Percentiles rank a stretch among this genome's conserved stretches.
Evolutionary conservation across 148 eudicot species (phyloP).

Genomic region (Hydrangea macrophylla): DNA sequence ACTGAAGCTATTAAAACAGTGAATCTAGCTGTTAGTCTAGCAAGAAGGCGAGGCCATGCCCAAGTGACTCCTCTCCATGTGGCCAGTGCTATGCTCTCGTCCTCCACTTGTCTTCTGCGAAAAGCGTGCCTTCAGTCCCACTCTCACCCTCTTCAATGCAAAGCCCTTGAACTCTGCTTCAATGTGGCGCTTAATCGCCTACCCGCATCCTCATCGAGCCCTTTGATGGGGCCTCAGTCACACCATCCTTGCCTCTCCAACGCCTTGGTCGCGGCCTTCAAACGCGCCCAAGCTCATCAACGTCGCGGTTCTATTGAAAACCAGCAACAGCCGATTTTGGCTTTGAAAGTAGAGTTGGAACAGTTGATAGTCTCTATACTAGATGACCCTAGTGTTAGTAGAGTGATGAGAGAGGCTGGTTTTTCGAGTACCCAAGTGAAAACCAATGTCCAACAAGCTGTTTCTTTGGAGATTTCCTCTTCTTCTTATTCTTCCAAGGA

Average conservation of each 20-base stretch:
- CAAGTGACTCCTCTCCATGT: constrained; percentile 93
- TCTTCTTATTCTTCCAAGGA: constrained; percentile 24
- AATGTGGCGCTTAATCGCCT: constrained; percentile 43
- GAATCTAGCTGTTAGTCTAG: constrained; percentile 74
- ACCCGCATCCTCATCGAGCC: constrained; percentile 47
- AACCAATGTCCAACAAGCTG: constrained; percentile 60
- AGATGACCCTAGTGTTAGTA: constrained; percentile 94
- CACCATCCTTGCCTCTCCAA: constrained; percentile 53
- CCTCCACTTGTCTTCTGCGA: constrained; percentile 55
- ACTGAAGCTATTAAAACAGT: constrained; percentile 60
- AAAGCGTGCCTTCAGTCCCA: constrained; percentile 53
- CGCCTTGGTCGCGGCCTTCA: constrained; percentile 67
- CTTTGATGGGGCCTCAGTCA: constrained; percentile 43
- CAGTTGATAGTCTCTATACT: constrained; percentile 77
- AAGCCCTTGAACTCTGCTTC: constrained; percentile 42
- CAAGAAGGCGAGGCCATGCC: constrained; percentile 76
- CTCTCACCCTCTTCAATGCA: constrained; percentile 41
- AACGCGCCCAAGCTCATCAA: constrained; percentile 91
- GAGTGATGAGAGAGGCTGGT: constrained; percentile 94
- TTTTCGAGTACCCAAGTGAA: constrained; percentile 82
- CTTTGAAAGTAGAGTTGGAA: constrained; percentile 73
- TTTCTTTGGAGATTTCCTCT: constrained; percentile 39
- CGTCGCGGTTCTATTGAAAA: constrained; percentile 75
- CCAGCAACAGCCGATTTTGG: constrained; percentile 81
- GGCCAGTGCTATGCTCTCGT: constrained; percentile 70